phyloP scores from a whole-genome alignment of 352 stramenopile species.

The Phytophthora foliorum region DNA sequence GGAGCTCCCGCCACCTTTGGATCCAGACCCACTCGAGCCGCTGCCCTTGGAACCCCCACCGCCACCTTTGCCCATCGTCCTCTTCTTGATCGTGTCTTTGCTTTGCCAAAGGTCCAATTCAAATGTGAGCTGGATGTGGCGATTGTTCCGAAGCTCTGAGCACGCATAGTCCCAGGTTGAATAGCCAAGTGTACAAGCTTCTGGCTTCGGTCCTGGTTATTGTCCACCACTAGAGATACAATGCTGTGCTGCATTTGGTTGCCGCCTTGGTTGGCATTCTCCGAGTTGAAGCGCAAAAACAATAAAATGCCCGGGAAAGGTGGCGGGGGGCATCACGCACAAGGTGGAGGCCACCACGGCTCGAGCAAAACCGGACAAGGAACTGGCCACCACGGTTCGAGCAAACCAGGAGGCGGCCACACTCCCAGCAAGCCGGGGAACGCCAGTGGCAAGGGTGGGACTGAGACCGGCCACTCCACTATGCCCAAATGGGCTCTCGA shows the following conservation, averaged over 20 bases:
- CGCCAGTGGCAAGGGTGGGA: neutral
- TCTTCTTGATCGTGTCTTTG: conserved; percentile 4
- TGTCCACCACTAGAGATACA: too few species aligned
- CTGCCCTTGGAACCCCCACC: conserved; percentile 25
- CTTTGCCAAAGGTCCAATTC: conserved; percentile 4
- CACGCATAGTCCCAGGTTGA: conserved; percentile 16
- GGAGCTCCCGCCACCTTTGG: conserved; percentile 8
- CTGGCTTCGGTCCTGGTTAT: too few species aligned
- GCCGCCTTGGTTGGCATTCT: neutral
- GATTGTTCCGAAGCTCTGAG: neutral
- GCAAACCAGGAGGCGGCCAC: neutral
- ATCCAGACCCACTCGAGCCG: conserved; percentile 4
- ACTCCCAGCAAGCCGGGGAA: neutral
- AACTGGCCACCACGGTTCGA: neutral
- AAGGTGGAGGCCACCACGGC: neutral
- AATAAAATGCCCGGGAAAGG: conserved; percentile 3
- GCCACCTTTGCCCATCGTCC: conserved; percentile 26
- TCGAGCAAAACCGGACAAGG: neutral
- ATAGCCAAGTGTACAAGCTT: conserved; percentile 12
- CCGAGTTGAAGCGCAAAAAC: neutral
- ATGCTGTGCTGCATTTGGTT: too few species aligned
- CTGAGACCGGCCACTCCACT: neutral
- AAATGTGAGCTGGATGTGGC: conserved; percentile 4
- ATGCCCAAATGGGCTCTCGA: conserved; percentile 29
- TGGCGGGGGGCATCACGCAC: neutral